These are phyloP conservation scores for Spergularia azorica DNA, from an alignment of 179 eudicot genomes.

Conservation along the genomic window DNA sequence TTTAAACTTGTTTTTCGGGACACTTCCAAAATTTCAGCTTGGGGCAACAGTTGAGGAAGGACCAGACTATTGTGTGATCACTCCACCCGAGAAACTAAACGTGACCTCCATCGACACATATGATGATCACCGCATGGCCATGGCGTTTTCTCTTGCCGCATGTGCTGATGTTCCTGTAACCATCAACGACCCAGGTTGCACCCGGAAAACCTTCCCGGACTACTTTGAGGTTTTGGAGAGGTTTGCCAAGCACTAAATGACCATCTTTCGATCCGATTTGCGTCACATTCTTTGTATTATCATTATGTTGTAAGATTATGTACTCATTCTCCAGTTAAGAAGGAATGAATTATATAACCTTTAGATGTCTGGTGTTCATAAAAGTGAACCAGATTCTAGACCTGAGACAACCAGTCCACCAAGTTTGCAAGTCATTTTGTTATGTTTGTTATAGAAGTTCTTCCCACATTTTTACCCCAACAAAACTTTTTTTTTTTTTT, in stretches of 20 bases:
- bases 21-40: slow-evolving; percentile 46
- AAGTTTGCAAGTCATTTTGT: no score
- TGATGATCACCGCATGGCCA: slow-evolving; percentile 98
- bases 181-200: slow-evolving; percentile 89
- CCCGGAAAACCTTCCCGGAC: slow-evolving; percentile 93
- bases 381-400: neutral
- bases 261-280: neutral
- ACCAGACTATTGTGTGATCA: slow-evolving; percentile 85
- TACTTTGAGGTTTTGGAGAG: slow-evolving; percentile 86
- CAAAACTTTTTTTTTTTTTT: neutral
- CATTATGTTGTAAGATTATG: slow-evolving; percentile 28
- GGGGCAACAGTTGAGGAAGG: slow-evolving; percentile 99
- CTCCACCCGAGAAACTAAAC: slow-evolving; percentile 89
- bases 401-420: no score
- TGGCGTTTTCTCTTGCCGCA: slow-evolving; percentile 99
- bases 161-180: slow-evolving; percentile 96
- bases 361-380: slow-evolving; percentile 1
- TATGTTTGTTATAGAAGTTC: neutral
- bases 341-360: neutral
- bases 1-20: no score
- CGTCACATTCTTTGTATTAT: slow-evolving; percentile 25
- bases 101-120: slow-evolving; percentile 87
- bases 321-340: slow-evolving; percentile 12
- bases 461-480: neutral
- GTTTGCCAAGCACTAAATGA: slow-evolving; percentile 58